phyloP scores from a whole-genome alignment of 2,329 filamentous ascomycete genomes.

The Xylaria arbuscula region DNA sequence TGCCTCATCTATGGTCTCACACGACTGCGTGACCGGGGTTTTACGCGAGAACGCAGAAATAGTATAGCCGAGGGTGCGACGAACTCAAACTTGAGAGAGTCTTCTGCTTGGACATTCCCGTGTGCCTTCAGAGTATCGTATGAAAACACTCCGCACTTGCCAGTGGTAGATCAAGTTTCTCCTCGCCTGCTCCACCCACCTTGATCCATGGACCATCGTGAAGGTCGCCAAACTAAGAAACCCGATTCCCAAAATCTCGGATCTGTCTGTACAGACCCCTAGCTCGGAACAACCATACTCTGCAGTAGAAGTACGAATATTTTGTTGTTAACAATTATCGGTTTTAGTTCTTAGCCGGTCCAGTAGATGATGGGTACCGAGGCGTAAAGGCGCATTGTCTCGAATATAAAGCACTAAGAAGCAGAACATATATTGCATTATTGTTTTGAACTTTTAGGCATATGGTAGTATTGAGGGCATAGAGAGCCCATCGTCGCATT shows the following conservation, averaged over 20 bases:
- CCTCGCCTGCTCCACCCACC: constrained; percentile 22
- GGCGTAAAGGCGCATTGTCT: constrained; percentile 27
- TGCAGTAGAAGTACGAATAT: background rate
- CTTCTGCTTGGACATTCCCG: constrained; percentile 49
- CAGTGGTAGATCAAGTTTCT: constrained; percentile 27
- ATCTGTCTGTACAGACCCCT: constrained; percentile 16
- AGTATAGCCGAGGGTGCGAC: constrained; percentile 50
- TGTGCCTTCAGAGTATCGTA: constrained; percentile 49
- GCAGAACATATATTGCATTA: too few relatives aligned
- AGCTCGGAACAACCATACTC: constrained; percentile 19
- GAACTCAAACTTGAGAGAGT: constrained; percentile 50
- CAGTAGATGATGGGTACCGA: constrained; percentile 22
- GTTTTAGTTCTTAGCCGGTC: background rate
- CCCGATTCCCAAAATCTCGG: constrained; percentile 18
- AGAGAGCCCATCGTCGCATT: too few relatives aligned
- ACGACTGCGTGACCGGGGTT: constrained; percentile 31
- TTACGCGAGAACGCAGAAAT: constrained; percentile 43
- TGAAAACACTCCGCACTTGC: constrained; percentile 37
- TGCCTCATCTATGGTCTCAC: background rate
- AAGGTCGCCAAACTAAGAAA: constrained; percentile 14
- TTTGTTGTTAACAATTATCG: background rate
- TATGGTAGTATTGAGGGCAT: too few relatives aligned
- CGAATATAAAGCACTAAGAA: too few relatives aligned
- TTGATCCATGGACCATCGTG: constrained; percentile 20
- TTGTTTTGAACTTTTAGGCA: too few relatives aligned